These are phyloP conservation scores for Paraconiothyrium brasiliense DNA, from an alignment of 2,329 filamentous ascomycete species.

Conservation along the genomic window DNA sequence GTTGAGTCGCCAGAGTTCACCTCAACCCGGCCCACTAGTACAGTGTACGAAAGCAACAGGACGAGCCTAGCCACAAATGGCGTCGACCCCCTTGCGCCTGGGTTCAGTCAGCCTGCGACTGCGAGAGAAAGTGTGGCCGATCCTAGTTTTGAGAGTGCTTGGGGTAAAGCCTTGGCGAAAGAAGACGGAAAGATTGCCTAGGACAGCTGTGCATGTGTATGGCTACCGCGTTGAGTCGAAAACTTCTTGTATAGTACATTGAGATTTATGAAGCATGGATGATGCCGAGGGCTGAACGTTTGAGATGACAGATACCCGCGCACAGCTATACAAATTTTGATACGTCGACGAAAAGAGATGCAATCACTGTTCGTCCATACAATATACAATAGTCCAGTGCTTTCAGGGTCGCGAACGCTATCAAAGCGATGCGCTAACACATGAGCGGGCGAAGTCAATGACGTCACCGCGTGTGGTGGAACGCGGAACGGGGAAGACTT, in stretches of 20 bases:
- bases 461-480: constrained; percentile 15
- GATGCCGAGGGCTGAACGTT: neutral
- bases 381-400: neutral
- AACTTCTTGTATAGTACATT: constrained; percentile 23
- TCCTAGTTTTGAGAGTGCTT: constrained; percentile 72
- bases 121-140: constrained; percentile 64
- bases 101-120: constrained; percentile 66
- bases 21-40: constrained; percentile 21
- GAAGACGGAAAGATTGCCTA: constrained; percentile 47
- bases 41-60: constrained; percentile 27
- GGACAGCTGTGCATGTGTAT: constrained; percentile 12
- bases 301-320: constrained; percentile 21
- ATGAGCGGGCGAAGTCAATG: constrained; percentile 18
- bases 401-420: neutral
- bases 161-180: constrained; percentile 69
- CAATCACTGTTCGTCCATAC: too few species aligned
- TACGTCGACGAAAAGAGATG: neutral
- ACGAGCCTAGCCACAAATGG: constrained; percentile 24
- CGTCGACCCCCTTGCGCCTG: constrained; percentile 10
- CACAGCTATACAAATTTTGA: constrained; percentile 13
- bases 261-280: neutral
- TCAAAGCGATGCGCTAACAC: constrained; percentile 2
- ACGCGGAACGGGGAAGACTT: constrained; percentile 2
- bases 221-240: constrained; percentile 9
- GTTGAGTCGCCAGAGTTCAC: constrained; percentile 55